Evolutionary conservation across 495 filamentous ascomycete species (phyloP), one percentile per base, ranked within the genome.

Genomic region (Tetracladium setigerum): DNA sequence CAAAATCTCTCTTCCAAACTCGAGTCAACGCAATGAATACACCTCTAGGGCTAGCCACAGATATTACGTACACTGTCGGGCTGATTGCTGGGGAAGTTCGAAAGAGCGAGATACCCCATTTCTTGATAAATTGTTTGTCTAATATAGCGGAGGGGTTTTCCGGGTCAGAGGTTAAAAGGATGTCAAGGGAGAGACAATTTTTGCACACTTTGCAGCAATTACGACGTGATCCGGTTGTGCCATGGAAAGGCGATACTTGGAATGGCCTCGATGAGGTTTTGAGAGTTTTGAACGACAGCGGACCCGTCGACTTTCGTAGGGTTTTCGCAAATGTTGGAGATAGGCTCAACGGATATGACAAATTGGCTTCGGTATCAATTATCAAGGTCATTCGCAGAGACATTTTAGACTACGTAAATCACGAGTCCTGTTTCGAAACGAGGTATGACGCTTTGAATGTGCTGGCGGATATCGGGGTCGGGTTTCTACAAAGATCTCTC

Each of bases 381-480:
- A 13, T 49, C 8, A 34, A 34, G 6, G 35, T 19, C 13, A 22
- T 49, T 22, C 22, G 34, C 12, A 36, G 19, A 7, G 46, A 49
- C 11, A 36, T 49, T 12, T 17, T 16, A 4, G 11, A 10, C 22
- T 42, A 33, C n/a, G 24, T 49, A 12, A 13, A 1, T 8, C 4
- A 12, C 13, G 19, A 16, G 8, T 33, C 30, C 8, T 41, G 36
- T 33, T 35, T 41, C 30, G 37, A 49, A 16, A 49, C 46, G 34
- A 49, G 24, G 24, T 49, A 40, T 16, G 41, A 41, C 22, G 46
- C 46, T 12, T 38, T 49, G 30, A 42, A 49, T 13, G 38, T 31
- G 2, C 14, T 49, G 46, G 16, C 30, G 3, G 46, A 49, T 41
- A 35, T 49, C n/a, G 37, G 12, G 7, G 22, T 27, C 22, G 22